Base-by-base conservation (phyloP, 371 early-diverging fungal genomes). In the Zancudomyces culisetae region DNA sequence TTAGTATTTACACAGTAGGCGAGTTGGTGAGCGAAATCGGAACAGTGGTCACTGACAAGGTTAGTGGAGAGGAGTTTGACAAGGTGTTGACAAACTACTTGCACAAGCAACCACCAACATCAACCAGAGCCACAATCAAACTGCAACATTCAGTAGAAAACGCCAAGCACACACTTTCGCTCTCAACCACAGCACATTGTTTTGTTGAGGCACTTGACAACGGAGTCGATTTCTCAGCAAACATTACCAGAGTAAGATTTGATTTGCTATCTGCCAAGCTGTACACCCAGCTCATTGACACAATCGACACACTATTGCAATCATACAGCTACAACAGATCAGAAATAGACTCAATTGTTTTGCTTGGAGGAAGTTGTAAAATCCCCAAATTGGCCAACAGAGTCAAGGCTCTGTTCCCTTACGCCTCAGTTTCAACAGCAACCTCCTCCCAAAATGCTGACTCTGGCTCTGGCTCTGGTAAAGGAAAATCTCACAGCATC, bases 281-380 rank as follows among this genome's bases (percentile, higher is more conserved):
- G 27, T 86, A 91, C 58, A 64, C 70, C 55, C 77, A 79, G 53
- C 81, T 85, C 56, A 74, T 81, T 41, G 74, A 74, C 23, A 71
- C 83, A 30, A 83, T 98, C 47, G 66, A 70, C 51, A 69, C 76
- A 50, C 81, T 83, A 12, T 59, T 96, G 48, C 64, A 59, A 42
- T 81, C 84, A 62, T 78, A 79, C 47, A 73, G 78, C 13, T 70
- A 79, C 61, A 71, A 71, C 54, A 60, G 73, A 20, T 62, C 66
- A 51, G 79, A 85, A 55, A 76, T 97, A 56, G 77, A 78, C 62
- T 85, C 90, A 66, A 85, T 98, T 56, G 78, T 98, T 39, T 71
- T 98, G 52, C 93, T 91, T 52, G 99, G 99, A 67, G 99, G 99
- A 53, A 73, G 93, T 52, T 85, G 95, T 55, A 90, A 98, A 71